Evolutionary conservation across 768 basidiomycete genomes (phyloP).

Genomic region (Boletus patriciae): DNA sequence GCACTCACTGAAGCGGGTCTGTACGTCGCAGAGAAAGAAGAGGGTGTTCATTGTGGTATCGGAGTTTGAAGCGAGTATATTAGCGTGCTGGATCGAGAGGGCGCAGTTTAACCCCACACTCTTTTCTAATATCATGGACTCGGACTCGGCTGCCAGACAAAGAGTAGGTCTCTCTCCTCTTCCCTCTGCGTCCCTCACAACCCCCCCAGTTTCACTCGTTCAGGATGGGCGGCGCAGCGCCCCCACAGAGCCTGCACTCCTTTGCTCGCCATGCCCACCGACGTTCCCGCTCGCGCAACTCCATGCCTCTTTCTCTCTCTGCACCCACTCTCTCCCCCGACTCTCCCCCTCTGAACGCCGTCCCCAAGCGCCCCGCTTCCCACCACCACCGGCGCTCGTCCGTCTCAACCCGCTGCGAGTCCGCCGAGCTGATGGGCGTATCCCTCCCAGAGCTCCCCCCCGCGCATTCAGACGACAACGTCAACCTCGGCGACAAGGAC

Average conservation of each 20-base stretch:
- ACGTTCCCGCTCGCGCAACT: conserved; percentile 65
- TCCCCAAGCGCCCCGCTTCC: conserved; percentile 60
- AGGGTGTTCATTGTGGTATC: conserved; percentile 35
- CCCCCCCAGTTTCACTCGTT: conserved; percentile 66
- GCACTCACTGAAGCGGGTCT: conserved; percentile 66
- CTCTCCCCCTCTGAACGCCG: conserved; percentile 28
- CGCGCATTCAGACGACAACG: conserved; percentile 61
- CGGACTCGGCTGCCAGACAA: conserved; percentile 40
- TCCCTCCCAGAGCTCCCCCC: conserved; percentile 64
- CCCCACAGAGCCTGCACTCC: conserved; percentile 39
- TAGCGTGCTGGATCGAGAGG: too few relatives aligned
- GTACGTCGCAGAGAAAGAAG: conserved; percentile 85
- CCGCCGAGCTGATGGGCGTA: conserved; percentile 88
- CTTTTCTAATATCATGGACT: conserved; percentile 38
- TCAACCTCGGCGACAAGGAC: conserved; percentile 70
- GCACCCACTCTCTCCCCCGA: conserved; percentile 38
- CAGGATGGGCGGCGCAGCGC: conserved; percentile 53
- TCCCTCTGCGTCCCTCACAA: not conserved
- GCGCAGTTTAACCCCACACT: conserved; percentile 10
- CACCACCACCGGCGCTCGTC: conserved; percentile 85
- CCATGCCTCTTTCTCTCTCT: conserved; percentile 44
- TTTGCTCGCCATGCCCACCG: conserved; percentile 35
- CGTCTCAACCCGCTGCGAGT: conserved; percentile 87
- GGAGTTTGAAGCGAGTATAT: conserved; percentile 22
- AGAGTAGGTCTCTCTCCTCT: conserved; percentile 33